These are phyloP conservation scores for Cutaneotrichosporon sp. DNA, from an alignment of 1,284 basidiomycete species.

Conservation along the genomic window DNA sequence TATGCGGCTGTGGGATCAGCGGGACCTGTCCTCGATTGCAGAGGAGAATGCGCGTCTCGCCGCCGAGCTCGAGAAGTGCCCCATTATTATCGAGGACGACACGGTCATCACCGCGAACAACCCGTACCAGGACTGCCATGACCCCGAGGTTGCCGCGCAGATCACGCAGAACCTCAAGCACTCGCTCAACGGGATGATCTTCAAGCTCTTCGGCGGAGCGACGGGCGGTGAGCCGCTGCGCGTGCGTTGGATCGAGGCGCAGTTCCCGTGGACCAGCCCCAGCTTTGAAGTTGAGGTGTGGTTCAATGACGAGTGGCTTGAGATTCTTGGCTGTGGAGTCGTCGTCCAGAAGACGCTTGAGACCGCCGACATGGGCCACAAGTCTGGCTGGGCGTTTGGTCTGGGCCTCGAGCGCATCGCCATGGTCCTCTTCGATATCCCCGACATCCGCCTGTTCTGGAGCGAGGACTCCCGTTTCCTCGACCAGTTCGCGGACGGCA, in stretches of 20 bases:
- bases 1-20: slow-evolving; percentile 64
- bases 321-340: slow-evolving; percentile 92
- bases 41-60: slow-evolving; percentile 57
- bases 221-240: slow-evolving; percentile 60
- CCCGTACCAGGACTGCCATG: slow-evolving; percentile 73
- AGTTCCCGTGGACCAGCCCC: slow-evolving; percentile 96
- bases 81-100: slow-evolving; percentile 80
- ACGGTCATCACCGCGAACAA: slow-evolving; percentile 70
- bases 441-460: slow-evolving; percentile 99
- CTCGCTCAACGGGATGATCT: slow-evolving; percentile 80
- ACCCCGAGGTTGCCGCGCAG: slow-evolving; percentile 63
- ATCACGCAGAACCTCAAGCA: slow-evolving; percentile 84
- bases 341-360: slow-evolving; percentile 84
- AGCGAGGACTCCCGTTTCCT: slow-evolving; percentile 82
- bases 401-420: slow-evolving; percentile 95
- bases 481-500: slow-evolving; percentile 72
- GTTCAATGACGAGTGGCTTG: slow-evolving; percentile 94
- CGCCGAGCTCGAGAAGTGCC: slow-evolving; percentile 59
- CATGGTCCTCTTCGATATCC: slow-evolving; percentile 96
- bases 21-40: slow-evolving; percentile 30
- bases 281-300: slow-evolving; percentile 98
- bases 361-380: slow-evolving; percentile 70
- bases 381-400: slow-evolving; percentile 97
- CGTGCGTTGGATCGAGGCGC: slow-evolving; percentile 95
- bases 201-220: slow-evolving; percentile 70